Conservation (phyloP, 2,329 filamentous ascomycete genomes). For the Pezicula radicicola region DNA sequence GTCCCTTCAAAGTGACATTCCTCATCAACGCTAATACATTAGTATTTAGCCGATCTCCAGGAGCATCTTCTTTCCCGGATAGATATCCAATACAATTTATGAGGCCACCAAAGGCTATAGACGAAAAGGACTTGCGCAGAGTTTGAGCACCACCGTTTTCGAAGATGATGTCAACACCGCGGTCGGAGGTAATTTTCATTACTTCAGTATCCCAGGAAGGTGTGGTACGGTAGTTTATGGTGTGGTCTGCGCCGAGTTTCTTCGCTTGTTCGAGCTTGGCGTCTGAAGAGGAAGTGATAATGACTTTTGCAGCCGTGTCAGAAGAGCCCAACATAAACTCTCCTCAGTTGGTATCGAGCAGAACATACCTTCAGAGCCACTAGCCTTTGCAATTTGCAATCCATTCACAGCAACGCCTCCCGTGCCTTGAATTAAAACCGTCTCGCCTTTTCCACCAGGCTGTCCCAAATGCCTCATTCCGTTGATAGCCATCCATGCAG, state of each 20-base stretch:
- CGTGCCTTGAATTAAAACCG: constrained; percentile 51
- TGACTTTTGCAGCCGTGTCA: constrained; percentile 27
- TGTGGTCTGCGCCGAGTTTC: constrained; percentile 44
- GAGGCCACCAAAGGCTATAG: constrained; percentile 50
- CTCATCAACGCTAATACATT: constrained; percentile 45
- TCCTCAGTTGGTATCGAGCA: constrained; percentile 5
- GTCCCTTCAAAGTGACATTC: constrained; percentile 48
- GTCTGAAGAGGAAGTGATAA: constrained; percentile 51
- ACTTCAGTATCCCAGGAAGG: constrained; percentile 48
- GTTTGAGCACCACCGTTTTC: constrained; percentile 44
- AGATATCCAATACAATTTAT: constrained; percentile 51
- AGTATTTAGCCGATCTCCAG: constrained; percentile 53
- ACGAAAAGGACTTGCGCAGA: constrained; percentile 45
- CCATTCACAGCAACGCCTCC: constrained; percentile 50
- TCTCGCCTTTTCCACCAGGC: constrained; percentile 41
- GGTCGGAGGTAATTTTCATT: constrained; percentile 37
- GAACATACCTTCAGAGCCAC: constrained; percentile 43
- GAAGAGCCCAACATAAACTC: constrained; percentile 33
- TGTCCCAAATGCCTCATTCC: constrained; percentile 53
- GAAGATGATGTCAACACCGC: constrained; percentile 49
- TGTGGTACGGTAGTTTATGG: constrained; percentile 49
- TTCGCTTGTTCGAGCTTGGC: constrained; percentile 44
- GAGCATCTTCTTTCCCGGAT: constrained; percentile 50
- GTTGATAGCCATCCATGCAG: constrained; percentile 65
- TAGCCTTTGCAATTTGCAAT: constrained; percentile 50